Base-by-base conservation (phyloP, 176 grass and related monocot genomes). In the Typha latifolia region DNA sequence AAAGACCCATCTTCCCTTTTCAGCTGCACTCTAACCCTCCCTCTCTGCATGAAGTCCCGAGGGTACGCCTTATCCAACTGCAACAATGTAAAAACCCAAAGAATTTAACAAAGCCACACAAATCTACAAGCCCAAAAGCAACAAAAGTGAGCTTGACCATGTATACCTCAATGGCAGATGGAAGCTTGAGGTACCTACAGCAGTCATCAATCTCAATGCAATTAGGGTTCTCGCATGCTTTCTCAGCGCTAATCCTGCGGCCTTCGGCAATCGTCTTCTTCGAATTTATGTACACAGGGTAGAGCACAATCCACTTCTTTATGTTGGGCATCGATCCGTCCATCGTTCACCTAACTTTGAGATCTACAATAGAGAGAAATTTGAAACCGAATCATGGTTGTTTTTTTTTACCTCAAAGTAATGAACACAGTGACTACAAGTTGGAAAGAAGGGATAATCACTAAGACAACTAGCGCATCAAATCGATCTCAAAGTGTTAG, bases 301-400 rank as follows among this genome's bases (percentile, higher is more conserved):
- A 99, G 59, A 99, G 82, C 66, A 93, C 26, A 34, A 84, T 93
- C 94, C 89, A 99, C 75, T 99, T 99, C 83, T 99, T 99, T 80
- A 90, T 82, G 64, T 70, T 69, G 68, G 61, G 62, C 67, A 71
- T 48, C 51, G 32, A 83, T 7, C 63, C 65, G 24, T 91, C 74
- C 88, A 91, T 90, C 47, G 56, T 62, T 12, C 50, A 15, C 23
- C 18, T 21, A 70, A 67, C 61, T 8, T 11, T 59, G 16, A 18
- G 16, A 3, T 59, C 53, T 43, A 43, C 37, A 43, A 43, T 10
- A 0, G 37, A 43, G 37, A 43, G 9, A 43, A 43, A 43, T 43
- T 43, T 43, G 37, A 43, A 43, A 10, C 9, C 37, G 37, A 43
- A 43, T 43, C 37, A 43, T 59, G 18, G 18, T 59, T 9, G 6